These are phyloP conservation scores for Pulveroboletus sp. DNA, from an alignment of 768 basidiomycete species.

Conservation along the genomic window DNA sequence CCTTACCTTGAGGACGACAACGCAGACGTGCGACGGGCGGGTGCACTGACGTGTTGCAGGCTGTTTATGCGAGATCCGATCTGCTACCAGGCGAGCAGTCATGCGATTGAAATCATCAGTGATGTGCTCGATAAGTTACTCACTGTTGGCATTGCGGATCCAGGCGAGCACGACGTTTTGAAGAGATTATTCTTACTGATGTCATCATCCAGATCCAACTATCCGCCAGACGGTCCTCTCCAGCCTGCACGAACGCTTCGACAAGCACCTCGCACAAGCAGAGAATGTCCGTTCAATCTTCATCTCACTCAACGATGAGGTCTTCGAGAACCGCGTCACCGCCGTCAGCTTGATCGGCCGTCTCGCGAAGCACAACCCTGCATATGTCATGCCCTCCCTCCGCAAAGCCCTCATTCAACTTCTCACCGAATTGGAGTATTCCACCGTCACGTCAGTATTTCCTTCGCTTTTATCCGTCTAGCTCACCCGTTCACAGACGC, in stretches of 20 bases:
- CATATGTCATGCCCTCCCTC: slow-evolving; percentile 97
- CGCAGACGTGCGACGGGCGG: slow-evolving; percentile 81
- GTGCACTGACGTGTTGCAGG: slow-evolving; percentile 88
- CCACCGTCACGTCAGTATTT: slow-evolving; percentile 73
- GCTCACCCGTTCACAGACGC: slow-evolving; percentile 46
- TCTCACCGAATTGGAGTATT: slow-evolving; percentile 94
- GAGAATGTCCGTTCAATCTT: slow-evolving; percentile 98
- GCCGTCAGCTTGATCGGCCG: slow-evolving; percentile 91
- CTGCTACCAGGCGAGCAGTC: slow-evolving; percentile 91
- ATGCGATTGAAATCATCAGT: slow-evolving; percentile 95
- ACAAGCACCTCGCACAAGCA: slow-evolving; percentile 95
- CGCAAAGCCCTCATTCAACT: slow-evolving; percentile 95
- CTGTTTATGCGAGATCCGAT: slow-evolving; percentile 95
- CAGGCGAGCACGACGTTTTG: slow-evolving; percentile 51
- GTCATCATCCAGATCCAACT: slow-evolving; percentile 47
- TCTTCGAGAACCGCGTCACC: slow-evolving; percentile 89
- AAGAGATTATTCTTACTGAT: slow-evolving; percentile 4
- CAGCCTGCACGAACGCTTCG: slow-evolving; percentile 89
- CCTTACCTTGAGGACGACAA: slow-evolving; percentile 95
- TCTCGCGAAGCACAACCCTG: slow-evolving; percentile 92
- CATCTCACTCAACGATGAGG: slow-evolving; percentile 96
- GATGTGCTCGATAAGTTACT: slow-evolving; percentile 97
- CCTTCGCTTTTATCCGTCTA: neutral
- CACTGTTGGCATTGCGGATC: slow-evolving; percentile 94
- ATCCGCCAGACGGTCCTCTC: slow-evolving; percentile 87